Conservation (phyloP, 129 eudicot species). For the Saussurea involucrata region DNA sequence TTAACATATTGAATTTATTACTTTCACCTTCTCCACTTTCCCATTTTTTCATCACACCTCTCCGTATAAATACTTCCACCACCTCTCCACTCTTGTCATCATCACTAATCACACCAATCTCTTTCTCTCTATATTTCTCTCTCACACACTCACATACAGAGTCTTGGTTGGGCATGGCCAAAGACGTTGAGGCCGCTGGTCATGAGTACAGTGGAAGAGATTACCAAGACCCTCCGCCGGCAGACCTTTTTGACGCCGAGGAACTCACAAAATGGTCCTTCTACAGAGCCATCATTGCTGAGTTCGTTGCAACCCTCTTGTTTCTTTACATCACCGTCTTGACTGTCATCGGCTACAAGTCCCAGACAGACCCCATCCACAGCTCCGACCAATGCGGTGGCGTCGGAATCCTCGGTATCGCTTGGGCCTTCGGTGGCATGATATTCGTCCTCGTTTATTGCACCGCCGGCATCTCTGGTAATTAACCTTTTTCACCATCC, state of each 20-base stretch:
- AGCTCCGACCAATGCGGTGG: slow-evolving; percentile 49
- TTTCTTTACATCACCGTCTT: slow-evolving; percentile 65
- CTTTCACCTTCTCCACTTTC: background rate
- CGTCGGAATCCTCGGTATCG: slow-evolving; percentile 76
- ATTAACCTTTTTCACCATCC: background rate
- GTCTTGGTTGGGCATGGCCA: slow-evolving; percentile 38
- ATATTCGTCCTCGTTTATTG: slow-evolving; percentile 69
- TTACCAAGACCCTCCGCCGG: slow-evolving; percentile 70
- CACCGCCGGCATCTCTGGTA: slow-evolving; percentile 74
- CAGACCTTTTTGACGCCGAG: slow-evolving; percentile 41
- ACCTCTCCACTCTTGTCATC: slow-evolving; percentile 8
- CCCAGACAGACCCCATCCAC: slow-evolving; percentile 38
- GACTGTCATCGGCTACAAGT: slow-evolving; percentile 70
- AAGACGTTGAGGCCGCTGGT: slow-evolving; percentile 51
- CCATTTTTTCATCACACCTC: background rate
- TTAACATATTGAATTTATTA: background rate
- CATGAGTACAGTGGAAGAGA: slow-evolving; percentile 44
- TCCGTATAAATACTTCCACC: slow-evolving; percentile 38
- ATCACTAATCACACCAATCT: background rate
- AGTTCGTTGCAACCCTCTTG: slow-evolving; percentile 61
- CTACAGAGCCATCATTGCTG: slow-evolving; percentile 64
- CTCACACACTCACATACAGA: no score
- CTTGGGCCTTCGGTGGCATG: slow-evolving; percentile 91
- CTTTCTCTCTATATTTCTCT: background rate
- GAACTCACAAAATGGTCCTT: slow-evolving; percentile 68